A percentile compares a stretch with the other conserved stretches of the same genome.
Conservation (phyloP, 805 yeast species). For the Komagataella pastoris region DNA sequence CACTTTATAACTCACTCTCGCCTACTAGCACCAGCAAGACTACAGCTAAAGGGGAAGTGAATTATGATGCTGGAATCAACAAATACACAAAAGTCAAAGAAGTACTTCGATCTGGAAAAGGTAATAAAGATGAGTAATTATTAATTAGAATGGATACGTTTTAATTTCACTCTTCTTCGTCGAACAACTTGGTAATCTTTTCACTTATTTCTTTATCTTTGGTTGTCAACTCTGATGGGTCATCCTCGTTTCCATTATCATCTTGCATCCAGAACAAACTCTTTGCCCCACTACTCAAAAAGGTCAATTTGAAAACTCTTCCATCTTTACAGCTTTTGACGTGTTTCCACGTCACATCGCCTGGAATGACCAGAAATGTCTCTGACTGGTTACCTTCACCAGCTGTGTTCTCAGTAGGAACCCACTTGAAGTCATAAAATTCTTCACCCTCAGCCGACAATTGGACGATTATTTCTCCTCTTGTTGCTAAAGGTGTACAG, state of each 20-base stretch:
- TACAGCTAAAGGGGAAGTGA: not conserved
- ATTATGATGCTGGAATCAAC: not conserved
- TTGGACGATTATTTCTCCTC: slow-evolving; percentile 50
- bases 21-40: not conserved
- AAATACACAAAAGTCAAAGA: not conserved
- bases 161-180: slow-evolving; percentile 18
- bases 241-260: slow-evolving; percentile 48
- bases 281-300: slow-evolving; percentile 23
- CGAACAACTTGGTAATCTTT: slow-evolving; percentile 33
- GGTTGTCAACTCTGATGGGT: slow-evolving; percentile 38
- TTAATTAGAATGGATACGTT: not conserved
- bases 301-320: slow-evolving; percentile 38
- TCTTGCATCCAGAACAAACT: slow-evolving; percentile 69
- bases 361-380: slow-evolving; percentile 67
- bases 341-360: slow-evolving; percentile 71
- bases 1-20: not conserved
- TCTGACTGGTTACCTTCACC: slow-evolving; percentile 34
- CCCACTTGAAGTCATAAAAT: slow-evolving; percentile 61
- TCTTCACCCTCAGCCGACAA: slow-evolving; percentile 61
- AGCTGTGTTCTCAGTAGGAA: slow-evolving; percentile 40
- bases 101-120: not conserved
- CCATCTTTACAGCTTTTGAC: slow-evolving; percentile 63
- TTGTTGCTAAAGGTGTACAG: slow-evolving; percentile 60
- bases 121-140: not conserved
- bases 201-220: slow-evolving; percentile 39